Evolutionary conservation across 2,329 filamentous ascomycete genomes (phyloP).

Genomic region (Curvularia verruculosa): DNA sequence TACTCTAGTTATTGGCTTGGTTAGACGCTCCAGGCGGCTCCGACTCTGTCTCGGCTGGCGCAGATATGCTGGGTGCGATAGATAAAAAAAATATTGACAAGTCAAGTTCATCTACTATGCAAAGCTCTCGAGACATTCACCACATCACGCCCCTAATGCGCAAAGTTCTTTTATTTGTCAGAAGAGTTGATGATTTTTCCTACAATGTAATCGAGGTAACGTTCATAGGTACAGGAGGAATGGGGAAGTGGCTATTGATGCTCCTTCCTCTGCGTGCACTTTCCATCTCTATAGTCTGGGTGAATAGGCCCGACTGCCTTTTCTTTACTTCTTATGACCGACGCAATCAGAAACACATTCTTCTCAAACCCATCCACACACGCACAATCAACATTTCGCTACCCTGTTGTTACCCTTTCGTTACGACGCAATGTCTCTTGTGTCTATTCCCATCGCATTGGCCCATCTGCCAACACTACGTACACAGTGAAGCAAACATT

Average conservation of each 20-base stretch:
- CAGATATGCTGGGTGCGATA: not conserved
- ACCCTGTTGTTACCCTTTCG: not conserved
- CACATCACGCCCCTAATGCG: not conserved
- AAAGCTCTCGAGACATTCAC: not conserved
- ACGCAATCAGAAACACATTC: not conserved
- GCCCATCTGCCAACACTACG: not conserved
- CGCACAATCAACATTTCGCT: not conserved
- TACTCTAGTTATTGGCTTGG: not conserved
- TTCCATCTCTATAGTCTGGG: not conserved
- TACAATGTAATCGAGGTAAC: not conserved
- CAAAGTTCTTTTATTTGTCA: not conserved
- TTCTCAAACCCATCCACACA: not conserved
- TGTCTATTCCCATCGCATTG: not conserved
- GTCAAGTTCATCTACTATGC: not conserved
- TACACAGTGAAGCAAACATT: not conserved
- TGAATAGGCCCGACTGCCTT: not conserved
- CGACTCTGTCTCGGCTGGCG: too few species aligned
- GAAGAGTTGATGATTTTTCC: not conserved
- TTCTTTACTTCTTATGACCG: not conserved
- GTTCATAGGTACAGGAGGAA: not conserved
- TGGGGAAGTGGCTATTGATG: not conserved
- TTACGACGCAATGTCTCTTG: not conserved
- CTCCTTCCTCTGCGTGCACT: not conserved
- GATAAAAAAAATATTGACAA: not conserved
- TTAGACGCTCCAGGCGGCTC: not conserved